Evolutionary conservation across 176 grass and related monocot genomes (phyloP), one percentile per base, ranked within the genome.

Genomic region (Leersia perrieri): DNA sequence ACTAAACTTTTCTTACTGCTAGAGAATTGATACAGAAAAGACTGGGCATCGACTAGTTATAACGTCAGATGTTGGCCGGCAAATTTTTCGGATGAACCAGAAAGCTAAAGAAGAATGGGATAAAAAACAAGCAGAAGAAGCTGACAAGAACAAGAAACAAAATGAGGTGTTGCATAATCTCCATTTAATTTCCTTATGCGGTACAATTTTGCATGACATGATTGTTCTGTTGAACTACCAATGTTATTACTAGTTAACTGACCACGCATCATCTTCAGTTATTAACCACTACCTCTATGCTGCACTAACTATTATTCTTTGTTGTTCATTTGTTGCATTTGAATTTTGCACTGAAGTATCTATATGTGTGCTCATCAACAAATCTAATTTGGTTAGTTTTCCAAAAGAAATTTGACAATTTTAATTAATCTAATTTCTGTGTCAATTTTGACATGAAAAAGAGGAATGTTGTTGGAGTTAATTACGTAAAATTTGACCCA

Each of bases 91-190:
- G 69, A 92, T 93, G 86, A 99, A 99, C 67, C 84, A 90, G 68
- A 95, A 95, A 88, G 92, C 90, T 57, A 99, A 99, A 86, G 96
- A 99, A 82, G 92, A 93, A 57, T 95, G 92, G 88, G 92, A 99
- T 71, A 90, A 93, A 83, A 99, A 99, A 51, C 96, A 99, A 78
- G 82, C 93, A 53, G 92, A 93, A 77, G 81, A 91, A 87, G 80
- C 88, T 33, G 96, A 93, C 70, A 99, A 95, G 82, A 84, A 82
- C 60, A 88, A 84, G 83, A 99, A 99, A 83, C 84, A 93, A 88
- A 99, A 88, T 65, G 96, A 99, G 82, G 96, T 95, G 23, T 65
- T 85, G 28, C 55, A 77, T 81, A 36, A 66, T 39, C 86, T 68
- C 67, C 68, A 57, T 74, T 71, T 32, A 11, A 47, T 64, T 39